Evolutionary conservation across 2,329 filamentous ascomycete genomes (phyloP).

Genomic region (Chrysoporthe austroafricana): DNA sequence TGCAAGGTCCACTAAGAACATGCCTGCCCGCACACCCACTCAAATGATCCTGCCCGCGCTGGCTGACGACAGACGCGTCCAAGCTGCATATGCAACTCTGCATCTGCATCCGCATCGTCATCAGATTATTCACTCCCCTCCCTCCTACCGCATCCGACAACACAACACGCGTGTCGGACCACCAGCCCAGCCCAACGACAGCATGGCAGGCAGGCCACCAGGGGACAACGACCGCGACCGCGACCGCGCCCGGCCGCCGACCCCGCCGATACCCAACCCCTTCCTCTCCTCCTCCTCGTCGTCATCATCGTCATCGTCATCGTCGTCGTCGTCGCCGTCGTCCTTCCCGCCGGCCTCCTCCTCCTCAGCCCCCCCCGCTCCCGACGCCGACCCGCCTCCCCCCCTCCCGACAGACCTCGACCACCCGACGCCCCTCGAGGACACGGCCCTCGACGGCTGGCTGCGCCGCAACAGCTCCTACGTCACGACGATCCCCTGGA

Average conservation of each 20-base stretch:
- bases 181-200: neutral
- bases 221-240: neutral
- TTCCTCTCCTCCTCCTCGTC: neutral
- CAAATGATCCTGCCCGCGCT: neutral
- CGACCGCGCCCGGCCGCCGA: neutral
- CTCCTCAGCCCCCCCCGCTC: neutral
- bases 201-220: conserved; percentile 9
- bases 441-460: conserved; percentile 24
- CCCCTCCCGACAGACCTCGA: conserved; percentile 23
- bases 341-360: neutral
- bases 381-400: conserved; percentile 20
- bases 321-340: too few species aligned
- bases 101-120: too few species aligned
- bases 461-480: conserved; percentile 25
- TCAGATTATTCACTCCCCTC: too few species aligned
- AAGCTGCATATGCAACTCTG: too few species aligned
- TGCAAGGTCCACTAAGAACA: neutral
- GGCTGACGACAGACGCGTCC: neutral
- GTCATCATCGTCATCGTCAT: neutral
- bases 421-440: conserved; percentile 23
- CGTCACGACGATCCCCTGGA: conserved; percentile 27
- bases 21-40: neutral
- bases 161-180: too few species aligned
- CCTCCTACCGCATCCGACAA: too few species aligned
- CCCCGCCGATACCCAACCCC: conserved; percentile 4